Percentiles rank a stretch among this genome's conserved stretches.
Conservation (phyloP, 148 eudicot species). For the Camellia japonica region DNA sequence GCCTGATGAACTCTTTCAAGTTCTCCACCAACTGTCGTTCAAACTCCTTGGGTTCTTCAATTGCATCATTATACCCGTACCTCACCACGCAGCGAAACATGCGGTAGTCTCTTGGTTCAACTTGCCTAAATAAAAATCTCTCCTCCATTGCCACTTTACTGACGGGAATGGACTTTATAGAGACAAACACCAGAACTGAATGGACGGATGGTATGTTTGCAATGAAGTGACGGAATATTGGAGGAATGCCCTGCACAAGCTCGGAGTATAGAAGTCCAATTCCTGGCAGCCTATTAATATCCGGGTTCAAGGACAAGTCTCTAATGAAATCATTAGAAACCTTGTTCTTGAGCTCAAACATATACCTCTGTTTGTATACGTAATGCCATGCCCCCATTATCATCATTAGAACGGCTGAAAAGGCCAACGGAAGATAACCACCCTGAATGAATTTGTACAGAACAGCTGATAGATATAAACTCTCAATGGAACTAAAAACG, state of each 20-base stretch:
- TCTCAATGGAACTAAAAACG: slow-evolving; percentile 30
- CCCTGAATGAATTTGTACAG: no score
- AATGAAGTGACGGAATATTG: slow-evolving; percentile 48
- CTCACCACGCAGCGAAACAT: slow-evolving; percentile 54
- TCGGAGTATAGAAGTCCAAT: slow-evolving; percentile 54
- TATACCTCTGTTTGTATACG: no score
- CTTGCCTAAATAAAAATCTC: slow-evolving; percentile 45
- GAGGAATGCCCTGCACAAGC: slow-evolving; percentile 63
- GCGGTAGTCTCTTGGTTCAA: slow-evolving; percentile 32
- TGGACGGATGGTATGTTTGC: slow-evolving; percentile 47
- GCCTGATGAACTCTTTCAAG: slow-evolving; percentile 40
- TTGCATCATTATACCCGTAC: slow-evolving; percentile 50
- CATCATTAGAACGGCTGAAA: no score
- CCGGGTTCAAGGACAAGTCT: slow-evolving; percentile 29
- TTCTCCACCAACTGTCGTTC: slow-evolving; percentile 32
- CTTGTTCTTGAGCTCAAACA: no score
- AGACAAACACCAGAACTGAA: slow-evolving; percentile 43
- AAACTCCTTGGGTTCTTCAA: slow-evolving; percentile 37
- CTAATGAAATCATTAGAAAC: slow-evolving; percentile 28
- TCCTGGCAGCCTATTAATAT: slow-evolving; percentile 40
- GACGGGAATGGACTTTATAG: slow-evolving; percentile 44
- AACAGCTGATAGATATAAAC: no score
- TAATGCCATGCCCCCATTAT: no score
- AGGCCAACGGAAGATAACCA: no score
- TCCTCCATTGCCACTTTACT: slow-evolving; percentile 41